A percentile compares a stretch with the other conserved stretches of the same genome.
Conservation (phyloP, 495 filamentous ascomycete genomes). For the Cetradonia linearis region DNA sequence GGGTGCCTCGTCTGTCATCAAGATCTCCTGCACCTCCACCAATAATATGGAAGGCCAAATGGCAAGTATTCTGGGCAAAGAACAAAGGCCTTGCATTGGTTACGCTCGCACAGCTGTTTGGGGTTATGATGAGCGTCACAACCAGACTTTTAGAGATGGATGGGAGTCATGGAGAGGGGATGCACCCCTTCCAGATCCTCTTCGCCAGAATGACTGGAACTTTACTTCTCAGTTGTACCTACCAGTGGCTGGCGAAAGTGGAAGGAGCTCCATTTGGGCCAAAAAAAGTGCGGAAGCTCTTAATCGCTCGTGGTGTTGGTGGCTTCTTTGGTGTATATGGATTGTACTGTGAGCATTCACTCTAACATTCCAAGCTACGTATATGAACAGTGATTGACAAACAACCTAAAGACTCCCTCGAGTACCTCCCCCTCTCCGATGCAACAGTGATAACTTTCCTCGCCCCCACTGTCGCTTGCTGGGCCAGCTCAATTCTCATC, state of each 20-base stretch:
- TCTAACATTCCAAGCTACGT: background rate
- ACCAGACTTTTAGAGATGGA: constrained; percentile 69
- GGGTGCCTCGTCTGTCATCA: constrained; percentile 11
- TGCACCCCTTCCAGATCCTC: constrained; percentile 84
- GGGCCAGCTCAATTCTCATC: constrained; percentile 66
- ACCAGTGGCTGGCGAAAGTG: constrained; percentile 63
- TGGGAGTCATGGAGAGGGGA: constrained; percentile 49
- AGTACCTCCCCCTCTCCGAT: constrained; percentile 81
- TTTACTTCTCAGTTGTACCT: constrained; percentile 50
- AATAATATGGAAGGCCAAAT: constrained; percentile 26
- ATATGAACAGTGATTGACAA: background rate
- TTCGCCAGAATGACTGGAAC: constrained; percentile 81
- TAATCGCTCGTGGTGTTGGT: constrained; percentile 57
- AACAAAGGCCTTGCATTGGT: constrained; percentile 72
- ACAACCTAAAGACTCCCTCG: constrained; percentile 51
- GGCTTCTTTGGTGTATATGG: constrained; percentile 85
- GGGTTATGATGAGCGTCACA: constrained; percentile 76
- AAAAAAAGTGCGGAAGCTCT: constrained; percentile 50
- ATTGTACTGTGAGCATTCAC: constrained; percentile 48
- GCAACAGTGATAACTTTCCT: constrained; percentile 92
- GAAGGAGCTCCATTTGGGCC: constrained; percentile 63
- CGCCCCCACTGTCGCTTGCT: constrained; percentile 70
- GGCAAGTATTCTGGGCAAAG: constrained; percentile 35
- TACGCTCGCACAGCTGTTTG: constrained; percentile 70
- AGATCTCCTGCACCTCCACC: constrained; percentile 20